A percentile compares a stretch with the other conserved stretches of the same genome.
Evolutionary conservation across 164 flowering plant species (phyloP).

Genomic region (Stephania cephalantha): DNA sequence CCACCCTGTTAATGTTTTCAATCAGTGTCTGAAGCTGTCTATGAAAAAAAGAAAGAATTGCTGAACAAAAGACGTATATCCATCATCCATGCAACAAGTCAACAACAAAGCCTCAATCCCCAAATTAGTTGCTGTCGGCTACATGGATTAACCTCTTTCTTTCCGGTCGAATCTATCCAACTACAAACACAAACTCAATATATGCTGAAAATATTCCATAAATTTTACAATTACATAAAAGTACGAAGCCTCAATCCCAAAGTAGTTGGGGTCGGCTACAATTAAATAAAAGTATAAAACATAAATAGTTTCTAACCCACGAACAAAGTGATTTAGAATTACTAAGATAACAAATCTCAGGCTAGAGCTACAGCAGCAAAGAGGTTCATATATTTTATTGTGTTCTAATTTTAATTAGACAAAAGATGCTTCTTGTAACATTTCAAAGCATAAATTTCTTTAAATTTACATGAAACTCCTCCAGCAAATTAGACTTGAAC

Average conservation of each 20-base stretch:
- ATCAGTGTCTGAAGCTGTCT: neutral
- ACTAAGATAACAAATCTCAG: neutral
- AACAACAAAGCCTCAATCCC: too few species aligned
- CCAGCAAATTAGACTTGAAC: neutral
- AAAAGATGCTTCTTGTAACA: neutral
- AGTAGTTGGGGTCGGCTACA: neutral
- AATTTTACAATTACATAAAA: neutral
- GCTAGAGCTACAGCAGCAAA: neutral
- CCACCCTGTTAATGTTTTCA: constrained; percentile 50
- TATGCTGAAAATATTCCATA: neutral
- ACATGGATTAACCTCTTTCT: too few species aligned
- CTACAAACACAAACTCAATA: neutral
- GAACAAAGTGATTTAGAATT: neutral
- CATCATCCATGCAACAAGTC: neutral
- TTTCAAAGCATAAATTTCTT: neutral
- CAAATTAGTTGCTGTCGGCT: too few species aligned
- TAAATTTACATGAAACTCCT: neutral
- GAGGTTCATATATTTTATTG: neutral
- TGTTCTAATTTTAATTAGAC: neutral
- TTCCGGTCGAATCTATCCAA: neutral
- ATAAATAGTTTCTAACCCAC: neutral
- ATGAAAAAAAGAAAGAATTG: neutral
- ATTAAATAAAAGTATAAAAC: neutral
- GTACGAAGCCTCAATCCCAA: too few species aligned
- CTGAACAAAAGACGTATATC: neutral